Conservation (phyloP, 2,329 filamentous ascomycete species). For the Ophiocordyceps polyrhachis-furcata region DNA sequence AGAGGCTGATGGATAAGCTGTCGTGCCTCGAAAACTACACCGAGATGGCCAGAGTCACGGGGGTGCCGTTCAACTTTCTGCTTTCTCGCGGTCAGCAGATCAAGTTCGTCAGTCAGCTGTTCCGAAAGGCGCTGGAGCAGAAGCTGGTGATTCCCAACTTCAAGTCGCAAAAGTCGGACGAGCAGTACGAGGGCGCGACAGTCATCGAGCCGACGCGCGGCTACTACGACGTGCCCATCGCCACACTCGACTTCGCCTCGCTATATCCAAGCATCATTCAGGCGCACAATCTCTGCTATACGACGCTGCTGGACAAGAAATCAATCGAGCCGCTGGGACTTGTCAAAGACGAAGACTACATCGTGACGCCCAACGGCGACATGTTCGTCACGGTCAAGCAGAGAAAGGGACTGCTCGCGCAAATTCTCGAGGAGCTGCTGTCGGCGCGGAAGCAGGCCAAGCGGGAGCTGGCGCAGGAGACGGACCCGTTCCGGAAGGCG, state of each 20-base stretch:
- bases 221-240: constrained; percentile 89
- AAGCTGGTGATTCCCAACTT: constrained; percentile 87
- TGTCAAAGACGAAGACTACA: constrained; percentile 85
- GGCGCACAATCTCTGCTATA: constrained; percentile 96
- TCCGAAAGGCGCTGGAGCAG: constrained; percentile 84
- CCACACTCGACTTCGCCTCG: constrained; percentile 95
- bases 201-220: constrained; percentile 90
- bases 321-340: constrained; percentile 59
- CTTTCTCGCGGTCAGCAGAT: constrained; percentile 87
- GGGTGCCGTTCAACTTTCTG: constrained; percentile 90
- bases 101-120: constrained; percentile 93
- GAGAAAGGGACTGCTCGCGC: constrained; percentile 77
- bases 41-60: constrained; percentile 98
- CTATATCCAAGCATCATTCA: constrained; percentile 98
- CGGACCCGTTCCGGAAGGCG: constrained; percentile 92
- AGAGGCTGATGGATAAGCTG: constrained; percentile 88
- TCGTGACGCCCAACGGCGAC: constrained; percentile 86
- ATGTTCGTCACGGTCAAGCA: constrained; percentile 78
- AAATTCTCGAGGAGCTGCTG: constrained; percentile 89
- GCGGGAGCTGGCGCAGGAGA: constrained; percentile 72
- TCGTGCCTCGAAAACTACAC: constrained; percentile 99
- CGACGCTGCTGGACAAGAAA: constrained; percentile 58
- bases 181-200: constrained; percentile 93
- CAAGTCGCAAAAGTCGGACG: constrained; percentile 49
- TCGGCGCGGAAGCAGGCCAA: constrained; percentile 90